Base-by-base conservation (phyloP, 139 green algal genomes). In the Coccomyxa sp. region DNA sequence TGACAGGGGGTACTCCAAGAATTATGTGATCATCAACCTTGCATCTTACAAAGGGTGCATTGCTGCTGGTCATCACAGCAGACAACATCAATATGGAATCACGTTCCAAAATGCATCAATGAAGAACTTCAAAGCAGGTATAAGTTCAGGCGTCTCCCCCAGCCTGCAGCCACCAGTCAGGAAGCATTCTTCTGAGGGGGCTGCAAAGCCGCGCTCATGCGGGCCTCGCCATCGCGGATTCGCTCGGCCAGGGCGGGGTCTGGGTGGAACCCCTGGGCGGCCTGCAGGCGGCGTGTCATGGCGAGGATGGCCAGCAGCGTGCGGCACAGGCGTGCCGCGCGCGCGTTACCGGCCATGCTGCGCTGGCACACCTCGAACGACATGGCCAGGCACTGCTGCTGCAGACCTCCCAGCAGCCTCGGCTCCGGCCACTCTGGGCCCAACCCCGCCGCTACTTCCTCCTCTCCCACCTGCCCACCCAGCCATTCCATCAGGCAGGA, bases 401-500 rank as follows among this genome's bases (percentile, higher is more conserved):
- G 71, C 81, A 89, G 83, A 21, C 45, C 58, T 23, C 38, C 68
- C 76, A 89, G 85, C 14, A 79, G 79, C 0, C 58, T 67, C 0
- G 79, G 57, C 13, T 23, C 28, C 18, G 86, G 83, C 85, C 85
- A 89, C 76, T 88, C 85, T 0, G 82, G 67, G 0, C 85, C 85
- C 58, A 89, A 68, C 13, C 30, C 79, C 13, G 63, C 59, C 18
- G 80, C 63, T 25, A 71, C 23, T 79, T 90, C 87, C 58, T 84
- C 85, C 67, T 90, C 87, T 0, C 71, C 71, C n/a, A 90, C 79
- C 63, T 90, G 71, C 27, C 3, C 71, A 77, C 31, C 66, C 66
- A 74, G 21, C 21, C 66, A 23, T 30, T 74, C 66, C 23, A 27
- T 27, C 23, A 74, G 21, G 23, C 21, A 27, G 3, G 21, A 27